phyloP scores from a whole-genome alignment of 106 monocot genomes.

The Gastrodia elata region DNA sequence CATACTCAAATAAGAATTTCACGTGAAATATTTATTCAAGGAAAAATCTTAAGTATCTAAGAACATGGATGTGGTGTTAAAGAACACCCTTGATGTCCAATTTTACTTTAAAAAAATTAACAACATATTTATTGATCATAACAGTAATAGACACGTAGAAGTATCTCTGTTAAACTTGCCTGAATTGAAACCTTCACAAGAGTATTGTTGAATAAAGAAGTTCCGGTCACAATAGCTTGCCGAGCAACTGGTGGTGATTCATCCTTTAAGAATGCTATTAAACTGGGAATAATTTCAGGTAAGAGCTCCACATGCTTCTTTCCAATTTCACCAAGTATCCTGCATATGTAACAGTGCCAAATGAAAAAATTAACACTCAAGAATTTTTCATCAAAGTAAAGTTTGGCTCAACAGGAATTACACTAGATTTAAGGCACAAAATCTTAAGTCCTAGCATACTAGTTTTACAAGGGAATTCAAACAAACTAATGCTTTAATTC shows the following conservation, averaged over 20 bases:
- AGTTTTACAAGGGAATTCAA: too few relatives aligned
- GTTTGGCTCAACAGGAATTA: too few relatives aligned
- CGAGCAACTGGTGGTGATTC: constrained; percentile 72
- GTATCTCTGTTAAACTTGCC: constrained; percentile 20
- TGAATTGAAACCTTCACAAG: constrained; percentile 66
- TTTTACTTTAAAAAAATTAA: not conserved
- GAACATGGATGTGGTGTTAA: not conserved
- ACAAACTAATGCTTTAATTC: too few relatives aligned
- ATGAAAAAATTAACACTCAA: not conserved
- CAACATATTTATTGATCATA: not conserved
- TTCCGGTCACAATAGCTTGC: constrained; percentile 71
- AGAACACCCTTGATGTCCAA: not conserved
- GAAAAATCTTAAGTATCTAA: not conserved
- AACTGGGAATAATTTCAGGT: constrained; percentile 61
- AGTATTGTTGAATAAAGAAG: constrained; percentile 42
- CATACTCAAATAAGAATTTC: not conserved
- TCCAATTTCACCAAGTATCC: constrained; percentile 79
- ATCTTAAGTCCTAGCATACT: too few relatives aligned
- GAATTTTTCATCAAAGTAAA: too few relatives aligned
- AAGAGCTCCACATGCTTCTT: constrained; percentile 53
- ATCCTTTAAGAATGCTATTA: constrained; percentile 66
- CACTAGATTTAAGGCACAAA: too few relatives aligned
- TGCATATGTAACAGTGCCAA: constrained; percentile 8
- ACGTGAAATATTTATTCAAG: not conserved
- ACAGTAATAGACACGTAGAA: not conserved